Percentiles rank a stretch among this genome's conserved stretches.
phyloP scores from a whole-genome alignment of 2,329 filamentous ascomycete genomes.

The Talaromyces sp. region DNA sequence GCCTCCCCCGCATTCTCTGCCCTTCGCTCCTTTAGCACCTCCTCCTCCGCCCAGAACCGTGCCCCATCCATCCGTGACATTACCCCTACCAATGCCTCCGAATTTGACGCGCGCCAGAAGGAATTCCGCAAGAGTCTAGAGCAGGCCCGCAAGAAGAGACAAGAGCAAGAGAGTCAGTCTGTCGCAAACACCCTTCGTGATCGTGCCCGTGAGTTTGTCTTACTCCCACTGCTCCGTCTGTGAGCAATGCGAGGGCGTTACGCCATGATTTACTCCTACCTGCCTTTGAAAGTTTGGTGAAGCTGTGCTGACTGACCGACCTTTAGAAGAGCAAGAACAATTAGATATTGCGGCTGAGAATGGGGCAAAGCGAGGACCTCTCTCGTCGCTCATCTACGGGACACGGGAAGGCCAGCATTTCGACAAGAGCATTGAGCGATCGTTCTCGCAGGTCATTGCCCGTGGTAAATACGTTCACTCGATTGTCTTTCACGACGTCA shows the following conservation, averaged over 20 bases:
- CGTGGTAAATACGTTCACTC: constrained; percentile 98
- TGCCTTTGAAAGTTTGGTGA: constrained; percentile 31
- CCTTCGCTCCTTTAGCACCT: constrained; percentile 58
- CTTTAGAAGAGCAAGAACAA: constrained; percentile 54
- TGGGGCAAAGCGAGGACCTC: constrained; percentile 63
- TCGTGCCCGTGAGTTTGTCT: constrained; percentile 36
- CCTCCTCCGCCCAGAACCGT: constrained; percentile 50
- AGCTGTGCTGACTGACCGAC: constrained; percentile 59
- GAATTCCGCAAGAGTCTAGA: constrained; percentile 80
- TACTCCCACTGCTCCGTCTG: constrained; percentile 43
- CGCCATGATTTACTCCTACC: constrained; percentile 33
- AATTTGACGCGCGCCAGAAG: constrained; percentile 80
- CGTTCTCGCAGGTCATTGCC: constrained; percentile 91
- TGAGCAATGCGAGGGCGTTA: constrained; percentile 45
- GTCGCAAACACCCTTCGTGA: constrained; percentile 40
- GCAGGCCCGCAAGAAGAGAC: constrained; percentile 70
- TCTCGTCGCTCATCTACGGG: constrained; percentile 91
- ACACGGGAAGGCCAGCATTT: constrained; percentile 92
- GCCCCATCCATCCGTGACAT: constrained; percentile 85
- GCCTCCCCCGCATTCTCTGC: constrained; percentile 46
- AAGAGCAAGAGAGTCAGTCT: constrained; percentile 79
- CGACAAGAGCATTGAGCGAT: constrained; percentile 92
- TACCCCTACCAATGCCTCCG: constrained; percentile 65
- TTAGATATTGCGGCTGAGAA: constrained; percentile 58
- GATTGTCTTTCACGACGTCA: constrained; percentile 93